Evolutionary conservation across 306 rosid species (phyloP).

Genomic region (Carpinus viminea): DNA sequence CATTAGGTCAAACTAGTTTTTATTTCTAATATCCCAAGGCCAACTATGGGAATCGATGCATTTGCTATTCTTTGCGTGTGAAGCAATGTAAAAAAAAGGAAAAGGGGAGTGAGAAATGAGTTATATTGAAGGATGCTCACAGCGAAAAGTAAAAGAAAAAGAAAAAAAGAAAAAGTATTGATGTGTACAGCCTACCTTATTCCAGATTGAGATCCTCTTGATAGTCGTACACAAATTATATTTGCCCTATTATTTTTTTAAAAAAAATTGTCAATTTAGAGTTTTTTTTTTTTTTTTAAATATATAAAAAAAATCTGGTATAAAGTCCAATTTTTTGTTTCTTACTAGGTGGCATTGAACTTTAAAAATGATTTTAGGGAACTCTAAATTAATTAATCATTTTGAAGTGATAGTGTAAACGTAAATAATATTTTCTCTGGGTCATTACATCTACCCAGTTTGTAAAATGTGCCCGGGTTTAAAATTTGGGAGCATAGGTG

Average conservation of each 20-base stretch:
- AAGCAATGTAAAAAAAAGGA: slow-evolving; percentile 53
- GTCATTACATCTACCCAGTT: slow-evolving; percentile 5
- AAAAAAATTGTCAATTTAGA: too few relatives aligned
- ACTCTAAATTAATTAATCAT: too few relatives aligned
- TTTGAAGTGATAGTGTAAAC: too few relatives aligned
- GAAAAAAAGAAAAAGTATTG: slow-evolving; percentile 43
- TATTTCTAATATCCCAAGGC: slow-evolving; percentile 1
- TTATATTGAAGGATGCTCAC: slow-evolving; percentile 29
- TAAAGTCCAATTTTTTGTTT: too few relatives aligned
- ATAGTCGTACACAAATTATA: not conserved
- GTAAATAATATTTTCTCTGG: not conserved
- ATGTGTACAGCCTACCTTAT: slow-evolving; percentile 53
- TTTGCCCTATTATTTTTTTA: not conserved
- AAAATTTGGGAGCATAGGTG: not conserved
- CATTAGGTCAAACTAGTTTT: slow-evolving; percentile 26
- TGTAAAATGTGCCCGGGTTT: not conserved
- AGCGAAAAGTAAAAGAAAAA: slow-evolving; percentile 39
- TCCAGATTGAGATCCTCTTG: slow-evolving; percentile 48
- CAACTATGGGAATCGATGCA: not conserved
- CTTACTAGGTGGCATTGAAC: too few relatives aligned
- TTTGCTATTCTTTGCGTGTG: slow-evolving; percentile 59
- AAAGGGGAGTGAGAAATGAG: slow-evolving; percentile 31
- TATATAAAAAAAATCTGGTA: too few relatives aligned
- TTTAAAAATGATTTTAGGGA: too few relatives aligned
- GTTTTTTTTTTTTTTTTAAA: too few relatives aligned